Evolutionary conservation across 2,329 filamentous ascomycete genomes (phyloP).

Genomic region (Botrytis porri): DNA sequence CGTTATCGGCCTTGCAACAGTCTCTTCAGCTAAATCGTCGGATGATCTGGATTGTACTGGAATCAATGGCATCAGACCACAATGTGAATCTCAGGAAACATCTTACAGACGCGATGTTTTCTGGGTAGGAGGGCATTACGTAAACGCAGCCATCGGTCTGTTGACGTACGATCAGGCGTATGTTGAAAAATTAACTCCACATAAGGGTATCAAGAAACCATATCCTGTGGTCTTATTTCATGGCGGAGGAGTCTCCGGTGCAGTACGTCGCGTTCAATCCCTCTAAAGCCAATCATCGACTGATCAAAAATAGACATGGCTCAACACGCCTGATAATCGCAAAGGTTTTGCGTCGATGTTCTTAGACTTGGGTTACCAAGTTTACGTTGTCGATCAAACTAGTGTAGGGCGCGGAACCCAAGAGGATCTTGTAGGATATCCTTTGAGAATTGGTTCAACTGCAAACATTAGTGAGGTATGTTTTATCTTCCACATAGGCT

Average conservation of each 20-base stretch:
- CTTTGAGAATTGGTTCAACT: conserved; percentile 27
- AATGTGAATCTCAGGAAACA: conserved; percentile 27
- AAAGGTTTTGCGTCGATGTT: conserved; percentile 48
- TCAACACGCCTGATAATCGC: conserved; percentile 47
- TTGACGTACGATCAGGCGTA: conserved; percentile 47
- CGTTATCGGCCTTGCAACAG: conserved; percentile 18
- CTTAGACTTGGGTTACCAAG: conserved; percentile 43
- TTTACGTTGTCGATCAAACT: conserved; percentile 41
- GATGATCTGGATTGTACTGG: conserved; percentile 21
- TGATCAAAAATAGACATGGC: conserved; percentile 38
- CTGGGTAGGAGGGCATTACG: conserved; percentile 28
- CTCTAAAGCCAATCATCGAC: neutral
- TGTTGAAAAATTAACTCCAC: conserved; percentile 47
- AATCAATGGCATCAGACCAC: conserved; percentile 23
- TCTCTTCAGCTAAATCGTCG: neutral
- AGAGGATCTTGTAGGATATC: conserved; percentile 29
- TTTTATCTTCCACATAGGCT: neutral
- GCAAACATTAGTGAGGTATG: conserved; percentile 22
- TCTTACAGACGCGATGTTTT: conserved; percentile 26
- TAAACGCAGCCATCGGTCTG: conserved; percentile 21
- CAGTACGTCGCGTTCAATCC: conserved; percentile 16
- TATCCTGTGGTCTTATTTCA: conserved; percentile 26
- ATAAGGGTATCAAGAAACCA: conserved; percentile 17
- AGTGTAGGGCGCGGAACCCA: conserved; percentile 26
- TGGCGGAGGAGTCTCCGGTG: conserved; percentile 24